Evolutionary conservation across 345 rosid species (phyloP), one percentile per base, ranked within the genome.

Genomic region (Brassica rapa): DNA sequence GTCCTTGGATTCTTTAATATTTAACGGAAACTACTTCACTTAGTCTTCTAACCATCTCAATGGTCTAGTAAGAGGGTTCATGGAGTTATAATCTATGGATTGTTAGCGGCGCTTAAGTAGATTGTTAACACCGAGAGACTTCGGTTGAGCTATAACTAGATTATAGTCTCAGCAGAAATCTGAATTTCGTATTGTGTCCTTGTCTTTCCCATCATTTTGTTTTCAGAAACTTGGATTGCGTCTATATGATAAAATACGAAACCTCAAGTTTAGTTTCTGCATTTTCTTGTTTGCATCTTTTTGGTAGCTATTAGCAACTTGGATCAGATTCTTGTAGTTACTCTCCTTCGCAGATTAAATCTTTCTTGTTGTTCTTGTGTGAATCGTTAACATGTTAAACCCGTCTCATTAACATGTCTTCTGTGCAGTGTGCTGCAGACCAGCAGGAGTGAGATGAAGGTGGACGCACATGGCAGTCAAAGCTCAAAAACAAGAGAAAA

Each of bases 381-480:
- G 15, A 68, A 68, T 15, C 8, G 37, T 16, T 6, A 10, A 9
- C 64, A 3, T 70, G 43, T 62, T 61, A 21, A 23, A 4, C 57
- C 25, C 30, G 10, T 37, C 60, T 77, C 53, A 14, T 5, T 39
- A 73, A 80, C 49, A 4, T 53, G 14, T 41, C 10, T 30, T 70
- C 19, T 56, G 19, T 64, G 63, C n/a, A 11, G 30, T 55, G 64
- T 64, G 56, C 39, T 69, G 75, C 70, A n/a, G 82, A 74, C 62
- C 32, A 51, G 64, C 65, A 68, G 39, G 75, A 29, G 39, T 10
- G 16, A 15, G 41, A 63, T 74, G n/a, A 69, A 62, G 53, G 41
- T 63, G 62, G 53, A 69, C 49, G 32, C 55, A 19, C 16, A 25
- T 30, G 73, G 29, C 49, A 65, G 73, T 21, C 59, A 46, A 25